A percentile compares a stretch with the other conserved stretches of the same genome.
phyloP scores from a whole-genome alignment of 23 red algal species.

The Gracilaria gracilis region DNA sequence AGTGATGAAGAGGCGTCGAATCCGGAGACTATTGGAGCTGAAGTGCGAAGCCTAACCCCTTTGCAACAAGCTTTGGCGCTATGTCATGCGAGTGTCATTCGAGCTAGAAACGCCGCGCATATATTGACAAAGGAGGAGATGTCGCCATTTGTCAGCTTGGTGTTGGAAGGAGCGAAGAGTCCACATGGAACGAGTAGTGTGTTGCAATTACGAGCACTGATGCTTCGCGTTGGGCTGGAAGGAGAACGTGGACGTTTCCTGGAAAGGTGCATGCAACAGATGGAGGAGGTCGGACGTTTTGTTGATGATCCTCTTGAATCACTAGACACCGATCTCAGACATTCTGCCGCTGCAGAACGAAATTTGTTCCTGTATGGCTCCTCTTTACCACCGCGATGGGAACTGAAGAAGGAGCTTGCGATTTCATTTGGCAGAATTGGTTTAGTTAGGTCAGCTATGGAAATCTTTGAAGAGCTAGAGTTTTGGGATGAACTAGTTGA shows the following conservation, averaged over 20 bases:
- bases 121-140: slow-evolving; percentile 48
- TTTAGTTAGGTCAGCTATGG: slow-evolving; percentile 91
- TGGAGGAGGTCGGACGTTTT: slow-evolving; percentile 87
- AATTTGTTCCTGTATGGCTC: slow-evolving; percentile 68
- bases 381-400: slow-evolving; percentile 80
- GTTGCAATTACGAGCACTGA: slow-evolving; percentile 66
- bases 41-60: slow-evolving; percentile 45
- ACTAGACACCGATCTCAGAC: not conserved
- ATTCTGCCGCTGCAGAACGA: slow-evolving; percentile 57
- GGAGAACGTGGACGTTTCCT: slow-evolving; percentile 78
- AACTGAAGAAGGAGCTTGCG: slow-evolving; percentile 87
- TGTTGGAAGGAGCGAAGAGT: slow-evolving; percentile 37
- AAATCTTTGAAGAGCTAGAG: slow-evolving; percentile 86
- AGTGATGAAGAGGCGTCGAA: slow-evolving; percentile 27
- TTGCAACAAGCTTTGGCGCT: slow-evolving; percentile 67
- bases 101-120: slow-evolving; percentile 55
- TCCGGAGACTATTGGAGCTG: slow-evolving; percentile 11
- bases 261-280: slow-evolving; percentile 87
- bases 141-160: slow-evolving; percentile 62
- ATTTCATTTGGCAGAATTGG: slow-evolving; percentile 90
- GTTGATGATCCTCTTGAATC: slow-evolving; percentile 36
- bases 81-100: slow-evolving; percentile 39
- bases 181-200: slow-evolving; percentile 48
- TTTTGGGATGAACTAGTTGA: slow-evolving; percentile 96
- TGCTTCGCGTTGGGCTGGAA: slow-evolving; percentile 76